These are phyloP conservation scores for Bruguiera sexangula DNA, from an alignment of 345 rosid species.

Conservation along the genomic window DNA sequence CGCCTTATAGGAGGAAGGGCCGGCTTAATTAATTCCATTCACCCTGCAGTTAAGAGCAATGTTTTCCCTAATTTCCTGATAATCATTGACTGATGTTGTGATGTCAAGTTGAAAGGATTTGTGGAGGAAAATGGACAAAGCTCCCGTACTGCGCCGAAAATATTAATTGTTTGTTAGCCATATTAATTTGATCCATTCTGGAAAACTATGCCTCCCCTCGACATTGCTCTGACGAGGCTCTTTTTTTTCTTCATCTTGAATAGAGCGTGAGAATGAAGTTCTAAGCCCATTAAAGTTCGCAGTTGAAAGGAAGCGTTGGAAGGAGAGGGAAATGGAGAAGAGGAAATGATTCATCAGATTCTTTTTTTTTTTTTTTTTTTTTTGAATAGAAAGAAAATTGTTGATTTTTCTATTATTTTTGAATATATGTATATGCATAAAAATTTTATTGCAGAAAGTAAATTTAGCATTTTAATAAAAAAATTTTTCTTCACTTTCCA, in stretches of 20 bases:
- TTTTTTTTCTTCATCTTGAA: slow-evolving; percentile 37
- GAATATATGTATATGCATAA: too few relatives aligned
- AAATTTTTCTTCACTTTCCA: too few relatives aligned
- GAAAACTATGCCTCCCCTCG: slow-evolving; percentile 79
- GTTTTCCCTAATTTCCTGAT: slow-evolving; percentile 83
- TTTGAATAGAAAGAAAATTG: too few relatives aligned
- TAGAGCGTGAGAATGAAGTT: too few relatives aligned
- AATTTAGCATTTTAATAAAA: too few relatives aligned
- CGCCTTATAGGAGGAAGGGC: slow-evolving; percentile 77
- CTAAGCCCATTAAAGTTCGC: too few relatives aligned
- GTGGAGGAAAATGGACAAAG: slow-evolving; percentile 74
- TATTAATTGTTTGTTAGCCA: slow-evolving; percentile 5
- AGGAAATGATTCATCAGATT: too few relatives aligned
- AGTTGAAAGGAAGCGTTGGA: not conserved
- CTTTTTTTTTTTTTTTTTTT: too few relatives aligned
- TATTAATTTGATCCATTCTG: slow-evolving; percentile 40
- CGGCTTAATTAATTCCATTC: slow-evolving; percentile 55
- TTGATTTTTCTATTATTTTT: too few relatives aligned
- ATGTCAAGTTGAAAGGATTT: slow-evolving; percentile 61
- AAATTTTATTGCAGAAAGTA: too few relatives aligned
- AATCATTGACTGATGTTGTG: slow-evolving; percentile 79
- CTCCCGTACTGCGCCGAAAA: slow-evolving; percentile 67
- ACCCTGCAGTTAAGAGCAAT: slow-evolving; percentile 71
- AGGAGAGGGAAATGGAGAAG: too few relatives aligned
- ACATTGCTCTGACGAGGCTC: slow-evolving; percentile 50